phyloP scores from a whole-genome alignment of 2,329 filamentous ascomycete species.

The Tolypocladium paradoxum region DNA sequence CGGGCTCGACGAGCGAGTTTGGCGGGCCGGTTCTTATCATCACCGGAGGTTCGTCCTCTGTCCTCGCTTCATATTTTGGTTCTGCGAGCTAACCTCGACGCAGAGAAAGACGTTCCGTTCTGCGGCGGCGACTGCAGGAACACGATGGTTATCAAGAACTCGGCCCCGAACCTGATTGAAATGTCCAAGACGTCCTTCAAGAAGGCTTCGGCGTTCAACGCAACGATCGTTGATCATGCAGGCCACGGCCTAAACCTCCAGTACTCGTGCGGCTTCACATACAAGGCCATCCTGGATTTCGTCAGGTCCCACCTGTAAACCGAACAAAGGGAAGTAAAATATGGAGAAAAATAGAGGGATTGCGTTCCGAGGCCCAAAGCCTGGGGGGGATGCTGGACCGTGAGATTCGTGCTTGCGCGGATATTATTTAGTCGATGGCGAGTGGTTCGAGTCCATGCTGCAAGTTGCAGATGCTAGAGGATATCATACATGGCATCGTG shows the following conservation, averaged over 20 bases:
- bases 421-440: not conserved
- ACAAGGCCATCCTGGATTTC: conserved; percentile 26
- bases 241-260: conserved; percentile 41
- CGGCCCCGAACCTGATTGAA: conserved; percentile 30
- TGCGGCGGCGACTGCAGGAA: conserved; percentile 50
- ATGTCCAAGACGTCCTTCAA: conserved; percentile 29
- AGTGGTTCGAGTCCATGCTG: not conserved
- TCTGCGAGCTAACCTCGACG: not conserved
- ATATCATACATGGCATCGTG: too few species aligned
- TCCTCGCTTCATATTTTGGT: not conserved
- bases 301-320: not conserved
- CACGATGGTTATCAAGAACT: conserved; percentile 24
- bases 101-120: conserved; percentile 41
- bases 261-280: conserved; percentile 22
- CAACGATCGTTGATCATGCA: conserved; percentile 41
- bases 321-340: not conserved
- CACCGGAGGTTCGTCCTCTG: conserved; percentile 34
- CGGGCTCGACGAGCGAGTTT: conserved; percentile 25
- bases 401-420: not conserved
- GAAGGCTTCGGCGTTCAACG: conserved; percentile 35
- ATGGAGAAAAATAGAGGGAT: not conserved
- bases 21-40: conserved; percentile 47
- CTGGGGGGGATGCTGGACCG: not conserved
- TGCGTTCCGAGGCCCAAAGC: not conserved
- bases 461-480: not conserved